A percentile compares a stretch with the other conserved stretches of the same genome.
Evolutionary conservation across 192 early-diverging fungal genomes (phyloP).

Genomic region (Coemansia guatemalensis): DNA sequence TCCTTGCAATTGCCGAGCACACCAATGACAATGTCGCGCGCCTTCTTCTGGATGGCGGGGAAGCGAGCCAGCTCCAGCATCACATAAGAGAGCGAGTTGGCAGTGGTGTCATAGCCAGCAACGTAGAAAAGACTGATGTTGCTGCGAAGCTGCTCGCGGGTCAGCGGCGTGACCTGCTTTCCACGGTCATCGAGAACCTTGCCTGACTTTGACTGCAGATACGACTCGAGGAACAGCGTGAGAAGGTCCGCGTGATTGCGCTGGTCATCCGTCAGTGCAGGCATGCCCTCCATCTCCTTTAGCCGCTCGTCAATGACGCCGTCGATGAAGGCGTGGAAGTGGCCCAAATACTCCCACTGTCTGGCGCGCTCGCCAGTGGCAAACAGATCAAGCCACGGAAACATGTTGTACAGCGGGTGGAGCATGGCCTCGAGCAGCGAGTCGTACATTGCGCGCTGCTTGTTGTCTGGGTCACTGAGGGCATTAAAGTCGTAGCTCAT

Average conservation of each 20-base stretch:
- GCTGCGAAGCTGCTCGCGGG: constrained; percentile 51
- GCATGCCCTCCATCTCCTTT: constrained; percentile 31
- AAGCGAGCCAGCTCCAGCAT: constrained; percentile 50
- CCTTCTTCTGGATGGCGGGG: constrained; percentile 57
- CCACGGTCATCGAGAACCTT: constrained; percentile 46
- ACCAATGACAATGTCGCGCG: constrained; percentile 53
- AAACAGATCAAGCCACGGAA: constrained; percentile 55
- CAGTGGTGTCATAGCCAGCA: constrained; percentile 61
- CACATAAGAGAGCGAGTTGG: constrained; percentile 56
- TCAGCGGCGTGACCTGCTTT: constrained; percentile 41
- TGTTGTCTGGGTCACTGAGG: constrained; percentile 43
- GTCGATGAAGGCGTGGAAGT: constrained; percentile 53
- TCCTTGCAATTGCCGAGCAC: constrained; percentile 59
- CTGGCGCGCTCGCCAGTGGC: constrained; percentile 40
- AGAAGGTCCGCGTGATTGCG: constrained; percentile 56
- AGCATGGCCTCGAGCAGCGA: constrained; percentile 47
- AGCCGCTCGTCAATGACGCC: constrained; percentile 39
- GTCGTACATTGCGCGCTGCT: constrained; percentile 52
- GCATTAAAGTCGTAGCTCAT: constrained; percentile 61
- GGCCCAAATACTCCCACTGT: constrained; percentile 41
- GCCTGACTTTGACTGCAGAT: constrained; percentile 42
- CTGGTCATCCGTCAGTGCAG: constrained; percentile 43
- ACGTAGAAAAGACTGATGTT: constrained; percentile 57
- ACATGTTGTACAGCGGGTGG: constrained; percentile 54
- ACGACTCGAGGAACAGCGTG: constrained; percentile 58